Conservation (phyloP, 1,139 yeast species). For the Pneumocystis sp. region DNA sequence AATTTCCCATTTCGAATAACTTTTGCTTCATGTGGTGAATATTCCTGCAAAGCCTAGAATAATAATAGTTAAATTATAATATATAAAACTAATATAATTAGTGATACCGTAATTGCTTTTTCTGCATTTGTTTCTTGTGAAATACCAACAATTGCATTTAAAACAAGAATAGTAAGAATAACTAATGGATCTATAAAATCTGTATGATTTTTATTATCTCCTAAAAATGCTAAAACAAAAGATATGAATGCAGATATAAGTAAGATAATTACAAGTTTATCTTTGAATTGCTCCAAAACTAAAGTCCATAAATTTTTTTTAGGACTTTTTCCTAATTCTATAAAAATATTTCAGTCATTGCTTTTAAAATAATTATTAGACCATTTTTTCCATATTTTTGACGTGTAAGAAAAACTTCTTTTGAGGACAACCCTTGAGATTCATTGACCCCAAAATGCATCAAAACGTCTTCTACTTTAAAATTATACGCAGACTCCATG, state of each 20-base stretch:
- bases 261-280: slow-evolving; percentile 27
- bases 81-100: neutral
- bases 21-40: slow-evolving; percentile 27
- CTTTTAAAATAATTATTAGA: neutral
- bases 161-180: slow-evolving; percentile 25
- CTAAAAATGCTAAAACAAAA: slow-evolving; percentile 25
- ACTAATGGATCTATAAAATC: slow-evolving; percentile 29
- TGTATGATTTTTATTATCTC: slow-evolving; percentile 24
- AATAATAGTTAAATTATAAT: neutral
- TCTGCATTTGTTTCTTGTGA: slow-evolving; percentile 32
- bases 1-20: slow-evolving; percentile 51
- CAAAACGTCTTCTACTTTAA: neutral
- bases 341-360: neutral
- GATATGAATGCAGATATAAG: slow-evolving; percentile 29
- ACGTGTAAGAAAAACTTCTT: neutral
- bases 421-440: neutral
- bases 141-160: slow-evolving; percentile 32
- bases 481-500: neutral
- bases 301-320: slow-evolving; percentile 25
- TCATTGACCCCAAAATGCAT: neutral
- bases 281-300: slow-evolving; percentile 27
- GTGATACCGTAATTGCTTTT: slow-evolving; percentile 24
- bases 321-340: slow-evolving; percentile 23
- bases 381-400: neutral
- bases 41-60: slow-evolving; percentile 22